Percentiles rank a stretch among this genome's conserved stretches.
phyloP scores from a whole-genome alignment of 805 yeast species.

The Zygoascus ofunaensis region DNA sequence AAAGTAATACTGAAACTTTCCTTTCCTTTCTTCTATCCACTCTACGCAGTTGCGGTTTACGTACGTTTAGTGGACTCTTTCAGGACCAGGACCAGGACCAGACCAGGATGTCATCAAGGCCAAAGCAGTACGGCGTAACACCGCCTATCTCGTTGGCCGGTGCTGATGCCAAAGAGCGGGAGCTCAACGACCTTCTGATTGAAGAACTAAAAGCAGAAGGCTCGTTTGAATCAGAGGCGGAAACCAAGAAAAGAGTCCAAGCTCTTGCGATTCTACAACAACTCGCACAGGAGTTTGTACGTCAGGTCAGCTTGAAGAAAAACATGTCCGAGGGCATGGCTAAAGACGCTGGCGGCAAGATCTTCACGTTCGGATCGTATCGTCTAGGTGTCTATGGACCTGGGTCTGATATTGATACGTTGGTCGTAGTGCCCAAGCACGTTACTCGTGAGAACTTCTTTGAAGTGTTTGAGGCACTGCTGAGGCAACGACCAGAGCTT shows the following conservation, averaged over 20 bases:
- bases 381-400: constrained; percentile 96
- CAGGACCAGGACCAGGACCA: too few relatives aligned
- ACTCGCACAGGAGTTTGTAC: constrained; percentile 73
- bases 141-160: constrained; percentile 79
- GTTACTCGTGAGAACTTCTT: constrained; percentile 87
- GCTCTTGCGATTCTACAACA: constrained; percentile 65
- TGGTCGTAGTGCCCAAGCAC: constrained; percentile 96
- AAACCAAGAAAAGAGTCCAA: constrained; percentile 68
- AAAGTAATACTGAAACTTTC: too few relatives aligned
- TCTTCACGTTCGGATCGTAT: constrained; percentile 93
- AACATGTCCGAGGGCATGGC: constrained; percentile 99
- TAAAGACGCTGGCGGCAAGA: constrained; percentile 91
- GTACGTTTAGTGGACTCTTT: too few relatives aligned
- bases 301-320: constrained; percentile 63
- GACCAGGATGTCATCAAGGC: not conserved
- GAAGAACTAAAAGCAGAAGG: constrained; percentile 73
- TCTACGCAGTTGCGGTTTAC: too few relatives aligned
- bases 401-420: constrained; percentile 93
- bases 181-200: constrained; percentile 65
- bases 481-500: constrained; percentile 67
- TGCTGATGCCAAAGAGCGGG: constrained; percentile 73
- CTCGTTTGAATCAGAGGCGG: constrained; percentile 82
- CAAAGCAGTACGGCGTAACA: constrained; percentile 54
- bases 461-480: constrained; percentile 60
- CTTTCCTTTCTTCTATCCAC: too few relatives aligned